Evolutionary conservation across 2,329 filamentous ascomycete genomes (phyloP).

Genomic region (Teratosphaeria viscida): DNA sequence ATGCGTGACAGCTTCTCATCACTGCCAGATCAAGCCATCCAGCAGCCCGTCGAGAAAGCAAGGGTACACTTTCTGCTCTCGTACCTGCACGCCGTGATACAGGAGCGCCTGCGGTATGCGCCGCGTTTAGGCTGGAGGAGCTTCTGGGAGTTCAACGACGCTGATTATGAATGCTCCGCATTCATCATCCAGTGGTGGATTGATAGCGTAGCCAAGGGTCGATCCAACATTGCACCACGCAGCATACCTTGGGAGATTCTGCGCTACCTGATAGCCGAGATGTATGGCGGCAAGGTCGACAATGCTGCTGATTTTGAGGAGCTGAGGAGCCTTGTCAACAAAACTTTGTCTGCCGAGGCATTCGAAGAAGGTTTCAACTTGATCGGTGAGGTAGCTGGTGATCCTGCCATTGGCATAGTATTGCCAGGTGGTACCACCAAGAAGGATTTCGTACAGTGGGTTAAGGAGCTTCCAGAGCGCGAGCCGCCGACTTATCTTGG

Average conservation of each 20-base stretch:
- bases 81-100: slow-evolving; percentile 90
- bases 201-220: slow-evolving; percentile 67
- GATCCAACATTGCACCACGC: slow-evolving; percentile 84
- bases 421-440: slow-evolving; percentile 74
- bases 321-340: slow-evolving; percentile 62
- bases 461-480: slow-evolving; percentile 81
- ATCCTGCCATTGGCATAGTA: slow-evolving; percentile 41
- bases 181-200: slow-evolving; percentile 96
- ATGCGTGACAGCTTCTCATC: slow-evolving; percentile 96
- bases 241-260: slow-evolving; percentile 98
- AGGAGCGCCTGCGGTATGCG: slow-evolving; percentile 88
- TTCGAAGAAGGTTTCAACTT: slow-evolving; percentile 90
- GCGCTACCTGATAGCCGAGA: slow-evolving; percentile 79
- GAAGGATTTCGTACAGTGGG: slow-evolving; percentile 82
- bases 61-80: slow-evolving; percentile 83
- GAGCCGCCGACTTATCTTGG: slow-evolving; percentile 94
- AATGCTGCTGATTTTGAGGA: slow-evolving; percentile 72
- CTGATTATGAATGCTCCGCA: slow-evolving; percentile 94
- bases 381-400: slow-evolving; percentile 50
- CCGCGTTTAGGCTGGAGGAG: slow-evolving; percentile 94
- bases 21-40: slow-evolving; percentile 47
- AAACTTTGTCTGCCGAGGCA: slow-evolving; percentile 72
- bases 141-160: slow-evolving; percentile 99
- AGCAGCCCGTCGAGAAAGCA: slow-evolving; percentile 80
- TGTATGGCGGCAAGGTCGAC: slow-evolving; percentile 96